Conservation (phyloP, 768 basidiomycete species). For the Brasilioporus rufonigricans region DNA sequence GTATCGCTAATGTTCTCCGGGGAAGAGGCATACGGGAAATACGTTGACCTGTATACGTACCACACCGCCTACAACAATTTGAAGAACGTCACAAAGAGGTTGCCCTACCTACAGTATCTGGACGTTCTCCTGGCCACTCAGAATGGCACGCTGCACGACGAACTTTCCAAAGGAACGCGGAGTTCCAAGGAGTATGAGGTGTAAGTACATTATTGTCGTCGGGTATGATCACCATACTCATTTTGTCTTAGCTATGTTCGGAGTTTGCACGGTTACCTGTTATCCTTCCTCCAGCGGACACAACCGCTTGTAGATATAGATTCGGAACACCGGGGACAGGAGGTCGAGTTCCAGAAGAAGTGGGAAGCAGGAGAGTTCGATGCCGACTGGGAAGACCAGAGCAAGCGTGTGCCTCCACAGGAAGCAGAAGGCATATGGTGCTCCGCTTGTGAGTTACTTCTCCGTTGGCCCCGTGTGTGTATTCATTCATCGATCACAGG, state of each 20-base stretch:
- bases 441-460: constrained; percentile 69
- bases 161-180: constrained; percentile 66
- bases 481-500: constrained; percentile 45
- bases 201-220: constrained; percentile 43
- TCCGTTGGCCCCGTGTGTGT: background rate
- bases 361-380: constrained; percentile 79
- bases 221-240: constrained; percentile 9
- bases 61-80: no score
- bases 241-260: constrained; percentile 67
- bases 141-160: constrained; percentile 58
- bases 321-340: constrained; percentile 59
- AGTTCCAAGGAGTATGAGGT: constrained; percentile 74
- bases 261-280: constrained; percentile 76
- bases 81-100: constrained; percentile 76
- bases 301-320: constrained; percentile 81
- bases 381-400: constrained; percentile 65
- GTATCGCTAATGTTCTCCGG: no score
- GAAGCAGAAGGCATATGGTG: constrained; percentile 85
- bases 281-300: constrained; percentile 83
- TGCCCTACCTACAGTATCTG: constrained; percentile 92
- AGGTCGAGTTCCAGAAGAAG: constrained; percentile 66
- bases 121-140: constrained; percentile 75
- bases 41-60: constrained; percentile 91
- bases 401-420: constrained; percentile 40
- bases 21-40: constrained; percentile 89